Evolutionary conservation across 139 green algal species (phyloP), one percentile per base, ranked within the genome.

Genomic region (Chlorella vulgaris): DNA sequence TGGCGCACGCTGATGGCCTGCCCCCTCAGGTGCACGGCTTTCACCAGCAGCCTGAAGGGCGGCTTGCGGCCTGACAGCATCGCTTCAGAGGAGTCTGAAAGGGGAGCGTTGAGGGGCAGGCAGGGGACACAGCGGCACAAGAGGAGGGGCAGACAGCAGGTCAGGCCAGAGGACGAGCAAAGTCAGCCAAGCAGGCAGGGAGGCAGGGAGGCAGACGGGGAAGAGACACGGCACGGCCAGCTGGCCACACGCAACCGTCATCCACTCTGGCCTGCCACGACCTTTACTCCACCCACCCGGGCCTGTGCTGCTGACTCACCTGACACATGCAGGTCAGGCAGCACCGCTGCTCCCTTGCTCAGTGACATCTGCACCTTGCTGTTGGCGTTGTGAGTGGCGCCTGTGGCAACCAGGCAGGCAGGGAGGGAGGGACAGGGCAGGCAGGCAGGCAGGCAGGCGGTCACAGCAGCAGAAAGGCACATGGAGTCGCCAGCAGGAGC

Each of bases 41-140:
- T 82, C 61, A 94, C 93, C 43, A 97, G 86, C 66, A 98, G 89
- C 22, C 94, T 82, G 81, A 98, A 96, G 42, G 94, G 94, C 39
- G 94, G 94, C 87, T 98, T 98, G 73, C 94, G 88, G 13, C 94
- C 94, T 3, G 85, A 92, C 61, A 98, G 89, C 75, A 98, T 91
- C 31, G 94, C 94, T 82, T 98, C 94, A 21, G 74, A 90, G 71
- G 90, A 95, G 89, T 98, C 94, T 10, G 91, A 92, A 5, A 96
- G 81, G 15, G 69, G 68, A 43, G 95, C 43, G 61, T 96, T 90
- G 29, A 8, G 7, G 24, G 39, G 67, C 4, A 24, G 0, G 26
- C 0, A 24, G 67, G 22, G 29, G n/a, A 65, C 55, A 65, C 5
- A 58, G 47, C 47, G 15, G 47, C 47, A 58, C 47, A 24, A 15